phyloP scores from a whole-genome alignment of 2,329 filamentous ascomycete genomes.

The Pseudogymnoascus sp. region DNA sequence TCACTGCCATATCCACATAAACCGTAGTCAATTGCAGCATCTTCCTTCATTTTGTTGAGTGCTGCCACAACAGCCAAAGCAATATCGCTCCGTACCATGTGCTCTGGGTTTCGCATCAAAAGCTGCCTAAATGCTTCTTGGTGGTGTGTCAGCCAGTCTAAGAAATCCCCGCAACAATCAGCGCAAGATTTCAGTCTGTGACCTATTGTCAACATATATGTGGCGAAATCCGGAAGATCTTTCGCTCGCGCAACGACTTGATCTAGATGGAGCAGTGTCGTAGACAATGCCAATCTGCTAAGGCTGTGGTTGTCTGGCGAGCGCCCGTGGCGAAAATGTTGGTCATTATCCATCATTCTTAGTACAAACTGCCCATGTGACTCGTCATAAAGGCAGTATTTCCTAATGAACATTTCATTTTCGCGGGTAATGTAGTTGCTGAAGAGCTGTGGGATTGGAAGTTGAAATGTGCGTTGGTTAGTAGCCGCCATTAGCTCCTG shows the following conservation, averaged over 20 bases:
- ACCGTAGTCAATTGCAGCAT: constrained; percentile 41
- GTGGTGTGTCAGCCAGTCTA: constrained; percentile 51
- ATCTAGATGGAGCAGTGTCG: constrained; percentile 59
- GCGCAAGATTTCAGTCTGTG: constrained; percentile 42
- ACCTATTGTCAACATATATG: constrained; percentile 44
- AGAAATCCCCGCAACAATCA: constrained; percentile 48
- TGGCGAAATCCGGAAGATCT: constrained; percentile 54
- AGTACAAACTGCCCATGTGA: constrained; percentile 60
- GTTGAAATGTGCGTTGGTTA: constrained; percentile 35
- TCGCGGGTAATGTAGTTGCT: constrained; percentile 57
- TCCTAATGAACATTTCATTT: constrained; percentile 64
- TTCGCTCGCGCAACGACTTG: constrained; percentile 66
- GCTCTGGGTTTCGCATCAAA: constrained; percentile 52
- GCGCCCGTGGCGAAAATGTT: constrained; percentile 35
- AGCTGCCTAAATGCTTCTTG: constrained; percentile 54
- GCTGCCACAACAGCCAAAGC: constrained; percentile 44
- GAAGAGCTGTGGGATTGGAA: constrained; percentile 37
- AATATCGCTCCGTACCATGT: constrained; percentile 44
- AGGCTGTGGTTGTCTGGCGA: constrained; percentile 28
- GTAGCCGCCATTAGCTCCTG: constrained; percentile 34
- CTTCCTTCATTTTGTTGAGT: constrained; percentile 43
- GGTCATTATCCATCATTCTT: constrained; percentile 50
- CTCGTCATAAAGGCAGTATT: constrained; percentile 72
- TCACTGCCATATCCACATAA: constrained; percentile 15
- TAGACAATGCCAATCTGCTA: constrained; percentile 44